phyloP scores from a whole-genome alignment of 75 land plant species.

The Sequoia sempervirens region DNA sequence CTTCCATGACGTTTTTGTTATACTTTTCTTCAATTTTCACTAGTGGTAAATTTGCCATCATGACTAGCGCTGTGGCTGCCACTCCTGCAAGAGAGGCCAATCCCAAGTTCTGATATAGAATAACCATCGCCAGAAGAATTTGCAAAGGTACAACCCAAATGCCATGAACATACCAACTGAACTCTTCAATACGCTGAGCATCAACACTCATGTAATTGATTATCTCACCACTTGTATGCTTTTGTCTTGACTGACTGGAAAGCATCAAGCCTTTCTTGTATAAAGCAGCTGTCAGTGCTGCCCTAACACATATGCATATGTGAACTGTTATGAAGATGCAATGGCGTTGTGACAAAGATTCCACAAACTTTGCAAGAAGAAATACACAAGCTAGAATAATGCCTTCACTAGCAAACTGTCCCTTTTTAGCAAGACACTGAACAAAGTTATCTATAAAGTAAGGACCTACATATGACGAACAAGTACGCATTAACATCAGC shows the following conservation, averaged over 20 bases:
- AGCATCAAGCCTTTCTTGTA: conserved; percentile 25
- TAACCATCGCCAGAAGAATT: conserved; percentile 51
- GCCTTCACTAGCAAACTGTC: too few relatives aligned
- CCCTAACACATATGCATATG: conserved; percentile 18
- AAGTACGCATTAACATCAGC: too few relatives aligned
- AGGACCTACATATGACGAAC: conserved; percentile 33
- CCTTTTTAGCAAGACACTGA: too few relatives aligned
- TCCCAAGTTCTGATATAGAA: conserved; percentile 53
- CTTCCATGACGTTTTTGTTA: conserved; percentile 66
- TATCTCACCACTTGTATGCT: neutral
- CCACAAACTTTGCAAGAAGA: conserved; percentile 20
- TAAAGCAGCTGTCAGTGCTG: neutral
- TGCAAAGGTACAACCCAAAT: conserved; percentile 80
- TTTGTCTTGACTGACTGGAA: conserved; percentile 22
- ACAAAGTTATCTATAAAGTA: neutral
- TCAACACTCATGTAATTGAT: too few relatives aligned
- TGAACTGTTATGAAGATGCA: conserved; percentile 15
- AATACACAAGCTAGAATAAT: conserved; percentile 10
- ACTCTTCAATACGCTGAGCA: conserved; percentile 17
- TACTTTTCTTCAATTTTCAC: conserved; percentile 38
- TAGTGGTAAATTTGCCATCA: conserved; percentile 20
- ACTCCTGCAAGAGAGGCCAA: conserved; percentile 57
- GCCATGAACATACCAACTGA: conserved; percentile 56
- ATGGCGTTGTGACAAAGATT: conserved; percentile 20
- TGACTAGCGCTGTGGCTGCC: conserved; percentile 47